Conservation (phyloP, 2,329 filamentous ascomycete species). For the Chrysoporthe deuterocubensis region DNA sequence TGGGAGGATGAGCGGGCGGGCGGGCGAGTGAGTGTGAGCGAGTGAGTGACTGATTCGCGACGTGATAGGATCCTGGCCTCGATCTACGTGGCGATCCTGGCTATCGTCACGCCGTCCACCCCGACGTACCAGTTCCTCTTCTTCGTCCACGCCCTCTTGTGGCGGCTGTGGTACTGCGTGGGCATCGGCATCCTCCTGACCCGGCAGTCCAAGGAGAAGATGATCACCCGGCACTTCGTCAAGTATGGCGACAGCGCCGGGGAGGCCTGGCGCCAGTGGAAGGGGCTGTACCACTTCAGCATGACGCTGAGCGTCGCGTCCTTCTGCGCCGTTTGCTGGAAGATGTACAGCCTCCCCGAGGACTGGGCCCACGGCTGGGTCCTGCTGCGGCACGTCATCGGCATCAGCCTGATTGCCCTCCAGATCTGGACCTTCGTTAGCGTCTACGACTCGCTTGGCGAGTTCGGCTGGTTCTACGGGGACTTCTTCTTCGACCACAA, state of each 20-base stretch:
- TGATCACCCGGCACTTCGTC: conserved; percentile 96
- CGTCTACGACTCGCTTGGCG: conserved; percentile 92
- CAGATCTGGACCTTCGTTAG: conserved; percentile 93
- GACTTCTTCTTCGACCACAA: conserved; percentile 97
- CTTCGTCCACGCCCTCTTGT: conserved; percentile 76
- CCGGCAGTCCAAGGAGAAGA: conserved; percentile 85
- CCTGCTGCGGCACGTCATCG: conserved; percentile 84
- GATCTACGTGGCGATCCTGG: conserved; percentile 73
- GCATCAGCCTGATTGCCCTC: conserved; percentile 77
- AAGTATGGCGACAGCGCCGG: conserved; percentile 90
- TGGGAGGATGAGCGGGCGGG: too few species aligned
- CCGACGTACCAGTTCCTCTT: conserved; percentile 77
- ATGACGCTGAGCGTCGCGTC: conserved; percentile 88
- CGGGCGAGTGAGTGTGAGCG: neutral
- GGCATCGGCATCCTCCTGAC: conserved; percentile 86
- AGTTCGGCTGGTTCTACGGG: conserved; percentile 99
- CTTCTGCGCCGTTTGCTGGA: conserved; percentile 91
- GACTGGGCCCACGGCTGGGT: conserved; percentile 89
- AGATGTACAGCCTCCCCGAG: conserved; percentile 86
- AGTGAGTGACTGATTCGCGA: neutral
- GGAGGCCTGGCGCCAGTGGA: conserved; percentile 98
- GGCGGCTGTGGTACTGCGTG: conserved; percentile 90
- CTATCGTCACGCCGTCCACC: conserved; percentile 78
- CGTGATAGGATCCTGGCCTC: conserved; percentile 64
- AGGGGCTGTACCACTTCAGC: conserved; percentile 90